Conservation (phyloP, 345 rosid genomes). For the Pelargonium nanum region DNA sequence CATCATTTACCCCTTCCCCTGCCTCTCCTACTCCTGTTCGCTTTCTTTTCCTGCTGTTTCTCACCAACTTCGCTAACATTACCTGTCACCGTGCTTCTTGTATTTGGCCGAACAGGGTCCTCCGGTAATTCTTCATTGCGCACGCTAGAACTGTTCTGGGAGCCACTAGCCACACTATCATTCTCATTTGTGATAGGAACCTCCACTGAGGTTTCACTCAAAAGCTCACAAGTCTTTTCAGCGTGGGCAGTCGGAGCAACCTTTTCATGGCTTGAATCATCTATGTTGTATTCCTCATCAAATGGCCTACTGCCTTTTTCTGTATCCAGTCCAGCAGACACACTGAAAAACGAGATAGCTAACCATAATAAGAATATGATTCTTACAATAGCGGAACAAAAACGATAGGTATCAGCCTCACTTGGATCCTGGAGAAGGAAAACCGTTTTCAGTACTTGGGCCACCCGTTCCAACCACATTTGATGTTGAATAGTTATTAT, state of each 20-base stretch:
- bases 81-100: constrained; percentile 22
- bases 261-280: constrained; percentile 13
- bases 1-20: constrained; percentile 35
- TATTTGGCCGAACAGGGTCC: constrained; percentile 20
- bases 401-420: constrained; percentile 13
- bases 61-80: constrained; percentile 12
- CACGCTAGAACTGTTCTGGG: constrained; percentile 43
- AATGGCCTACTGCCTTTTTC: constrained; percentile 19
- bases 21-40: constrained; percentile 34
- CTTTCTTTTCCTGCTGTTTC: constrained; percentile 35
- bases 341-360: constrained; percentile 24
- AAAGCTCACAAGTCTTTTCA: constrained; percentile 20
- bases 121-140: constrained; percentile 33
- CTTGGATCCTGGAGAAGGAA: constrained; percentile 43
- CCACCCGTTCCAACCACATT: constrained; percentile 26
- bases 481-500: constrained; percentile 18
- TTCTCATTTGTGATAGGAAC: constrained; percentile 24
- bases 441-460: constrained; percentile 32
- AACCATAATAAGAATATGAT: no score
- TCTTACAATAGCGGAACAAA: neutral
- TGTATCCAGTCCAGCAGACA: constrained; percentile 26
- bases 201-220: constrained; percentile 38
- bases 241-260: constrained; percentile 1
- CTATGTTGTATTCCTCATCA: constrained; percentile 19
- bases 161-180: constrained; percentile 27